Conservation (phyloP, 208 protist genomes). For the Trypanosoma lewisi region DNA sequence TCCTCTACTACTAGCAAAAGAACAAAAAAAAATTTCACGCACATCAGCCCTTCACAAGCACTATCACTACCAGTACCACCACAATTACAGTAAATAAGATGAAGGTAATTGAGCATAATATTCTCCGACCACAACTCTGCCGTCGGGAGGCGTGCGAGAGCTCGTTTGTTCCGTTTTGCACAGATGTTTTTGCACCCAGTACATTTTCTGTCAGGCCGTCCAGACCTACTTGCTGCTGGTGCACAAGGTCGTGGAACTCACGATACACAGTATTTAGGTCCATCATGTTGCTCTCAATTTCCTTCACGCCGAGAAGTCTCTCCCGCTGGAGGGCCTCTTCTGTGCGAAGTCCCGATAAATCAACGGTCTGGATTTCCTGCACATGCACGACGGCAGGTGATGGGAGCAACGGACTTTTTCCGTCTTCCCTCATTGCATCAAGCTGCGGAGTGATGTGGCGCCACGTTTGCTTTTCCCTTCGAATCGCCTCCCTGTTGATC, state of each 20-base stretch:
- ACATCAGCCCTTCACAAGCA: constrained; percentile 26
- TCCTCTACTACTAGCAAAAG: not conserved
- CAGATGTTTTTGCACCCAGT: constrained; percentile 44
- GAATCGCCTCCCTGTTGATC: constrained; percentile 44
- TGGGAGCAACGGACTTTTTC: not conserved
- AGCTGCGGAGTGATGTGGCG: constrained; percentile 3
- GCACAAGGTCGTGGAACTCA: constrained; percentile 69
- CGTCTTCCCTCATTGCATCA: not conserved
- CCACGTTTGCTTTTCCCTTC: constrained; percentile 59
- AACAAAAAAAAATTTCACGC: constrained; percentile 1
- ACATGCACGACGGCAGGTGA: constrained; percentile 23
- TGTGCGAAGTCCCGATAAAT: constrained; percentile 62
- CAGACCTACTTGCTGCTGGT: constrained; percentile 64
- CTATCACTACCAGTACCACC: constrained; percentile 49
- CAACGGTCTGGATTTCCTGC: constrained; percentile 43
- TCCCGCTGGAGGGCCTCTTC: constrained; percentile 75
- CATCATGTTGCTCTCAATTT: constrained; percentile 75
- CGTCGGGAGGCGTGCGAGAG: constrained; percentile 48
- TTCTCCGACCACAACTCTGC: constrained; percentile 62
- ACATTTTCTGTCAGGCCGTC: constrained; percentile 58
- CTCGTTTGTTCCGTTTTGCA: constrained; percentile 57
- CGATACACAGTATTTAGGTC: constrained; percentile 73
- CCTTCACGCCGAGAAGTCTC: constrained; percentile 57
- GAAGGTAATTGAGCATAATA: constrained; percentile 51
- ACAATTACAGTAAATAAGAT: constrained; percentile 55